phyloP scores from a whole-genome alignment of 495 filamentous ascomycete species.

The Wilcoxina mikolae region DNA sequence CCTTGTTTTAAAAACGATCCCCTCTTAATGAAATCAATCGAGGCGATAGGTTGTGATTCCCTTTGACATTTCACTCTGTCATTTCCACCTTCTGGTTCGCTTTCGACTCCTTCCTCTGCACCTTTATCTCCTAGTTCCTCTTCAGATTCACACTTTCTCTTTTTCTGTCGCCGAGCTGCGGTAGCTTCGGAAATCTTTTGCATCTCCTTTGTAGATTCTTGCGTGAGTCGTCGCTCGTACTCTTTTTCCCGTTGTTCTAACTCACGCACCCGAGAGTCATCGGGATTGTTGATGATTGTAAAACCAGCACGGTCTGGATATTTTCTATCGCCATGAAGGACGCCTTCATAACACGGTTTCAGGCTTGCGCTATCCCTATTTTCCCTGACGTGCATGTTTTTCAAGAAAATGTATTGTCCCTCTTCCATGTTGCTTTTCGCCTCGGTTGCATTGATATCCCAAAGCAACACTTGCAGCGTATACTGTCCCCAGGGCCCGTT shows the following conservation, averaged over 20 bases:
- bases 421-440: conserved; percentile 41
- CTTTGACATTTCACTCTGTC: conserved; percentile 36
- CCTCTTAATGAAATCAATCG: conserved; percentile 11
- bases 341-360: no score
- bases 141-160: no score
- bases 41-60: conserved; percentile 30
- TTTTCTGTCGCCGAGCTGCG: no score
- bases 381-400: conserved; percentile 59
- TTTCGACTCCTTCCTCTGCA: conserved; percentile 19
- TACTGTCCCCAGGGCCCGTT: conserved; percentile 62
- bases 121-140: conserved; percentile 27
- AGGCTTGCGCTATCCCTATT: conserved; percentile 38
- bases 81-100: conserved; percentile 26
- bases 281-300: conserved; percentile 31
- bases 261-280: conserved; percentile 42
- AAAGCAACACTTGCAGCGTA: conserved; percentile 58
- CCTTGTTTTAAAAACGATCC: conserved; percentile 32
- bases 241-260: conserved; percentile 44
- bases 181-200: no score
- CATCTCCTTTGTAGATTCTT: conserved; percentile 23
- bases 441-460: conserved; percentile 48
- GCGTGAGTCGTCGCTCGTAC: conserved; percentile 30
- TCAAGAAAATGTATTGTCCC: conserved; percentile 47
- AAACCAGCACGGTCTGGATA: conserved; percentile 42
- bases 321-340: conserved; percentile 46